Evolutionary conservation across 768 basidiomycete species (phyloP), one percentile per base, ranked within the genome.

Genomic region (Rhodocollybia butyracea): DNA sequence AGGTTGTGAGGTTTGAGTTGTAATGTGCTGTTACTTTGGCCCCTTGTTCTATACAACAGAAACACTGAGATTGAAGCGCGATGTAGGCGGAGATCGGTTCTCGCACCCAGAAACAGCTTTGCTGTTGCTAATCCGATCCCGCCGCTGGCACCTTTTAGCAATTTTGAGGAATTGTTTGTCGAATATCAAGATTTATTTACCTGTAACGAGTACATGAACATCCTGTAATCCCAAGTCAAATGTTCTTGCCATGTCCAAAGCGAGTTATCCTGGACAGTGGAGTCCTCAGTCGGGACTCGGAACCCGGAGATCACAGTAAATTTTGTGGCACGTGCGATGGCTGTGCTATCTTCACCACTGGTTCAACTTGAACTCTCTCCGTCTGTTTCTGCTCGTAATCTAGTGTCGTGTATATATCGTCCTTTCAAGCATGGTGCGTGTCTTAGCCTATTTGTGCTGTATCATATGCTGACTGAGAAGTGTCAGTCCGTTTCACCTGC

Each of bases 11-110:
- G 48, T 78, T 83, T 7, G 79, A 76, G 65, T 86, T 83, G 66
- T 85, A 91, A 63, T 89, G 86, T 0, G 86, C 87, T 0, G 86
- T 83, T 10, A 91, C 86, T 50, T 76, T 78, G 0, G 88, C 86
- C 8, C 85, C 87, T 59, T 86, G 84, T 40, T 83, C 88, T 89
- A 64, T 22, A 21, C 19, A 39, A 26, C 3, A 30, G 27, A 15
- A 8, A 56, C 34, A 56, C 19, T 26, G 43, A 60, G 26, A 29
- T 40, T 34, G 45, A 42, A 21, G 27, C 11, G n/a, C 56, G 27
- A 36, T 13, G 45, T 24, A 11, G 21, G 21, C 39, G 36, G 22
- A 36, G n/a, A 19, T 24, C 39, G 15, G 26, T 17, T 34, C 26
- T 39, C 73, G 64, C 56, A 83, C 86, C 73, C 30, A 84, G 74